Conservation (phyloP, 2,329 filamentous ascomycete species). For the Penicillium sp. region DNA sequence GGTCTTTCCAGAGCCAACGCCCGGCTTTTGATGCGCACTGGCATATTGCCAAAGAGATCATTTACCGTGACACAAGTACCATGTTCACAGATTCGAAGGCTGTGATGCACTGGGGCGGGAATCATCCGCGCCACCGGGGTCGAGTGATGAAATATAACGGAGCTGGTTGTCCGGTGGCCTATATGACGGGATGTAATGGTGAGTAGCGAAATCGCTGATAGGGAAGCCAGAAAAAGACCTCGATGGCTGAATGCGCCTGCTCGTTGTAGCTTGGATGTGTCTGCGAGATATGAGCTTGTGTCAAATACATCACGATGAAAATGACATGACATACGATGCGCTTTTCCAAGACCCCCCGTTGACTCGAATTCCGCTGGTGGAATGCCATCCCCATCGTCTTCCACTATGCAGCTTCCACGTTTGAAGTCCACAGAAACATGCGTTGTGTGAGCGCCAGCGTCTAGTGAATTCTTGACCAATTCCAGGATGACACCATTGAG, state of each 20-base stretch:
- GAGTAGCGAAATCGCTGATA: slow-evolving; percentile 70
- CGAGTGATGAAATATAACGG: slow-evolving; percentile 65
- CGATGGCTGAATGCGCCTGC: slow-evolving; percentile 56
- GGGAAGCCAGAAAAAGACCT: slow-evolving; percentile 70
- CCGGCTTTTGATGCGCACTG: slow-evolving; percentile 80
- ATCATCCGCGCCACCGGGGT: slow-evolving; percentile 57
- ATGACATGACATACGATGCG: slow-evolving; percentile 53
- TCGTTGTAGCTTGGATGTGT: slow-evolving; percentile 66
- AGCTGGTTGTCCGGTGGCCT: slow-evolving; percentile 48
- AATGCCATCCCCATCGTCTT: slow-evolving; percentile 82
- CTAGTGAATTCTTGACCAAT: slow-evolving; percentile 76
- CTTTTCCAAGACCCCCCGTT: slow-evolving; percentile 64
- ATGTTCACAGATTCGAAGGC: slow-evolving; percentile 52
- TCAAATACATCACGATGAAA: slow-evolving; percentile 49
- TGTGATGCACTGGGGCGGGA: slow-evolving; percentile 56
- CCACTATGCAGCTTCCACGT: slow-evolving; percentile 69
- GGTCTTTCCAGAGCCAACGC: slow-evolving; percentile 49
- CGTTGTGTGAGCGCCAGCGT: slow-evolving; percentile 66
- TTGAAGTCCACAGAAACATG: slow-evolving; percentile 66
- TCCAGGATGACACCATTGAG: slow-evolving; percentile 66
- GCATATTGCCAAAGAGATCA: slow-evolving; percentile 83
- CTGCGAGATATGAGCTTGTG: slow-evolving; percentile 43
- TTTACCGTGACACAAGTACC: slow-evolving; percentile 72
- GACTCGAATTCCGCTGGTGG: slow-evolving; percentile 63
- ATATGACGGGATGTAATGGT: slow-evolving; percentile 66